Evolutionary conservation across 1,284 basidiomycete genomes (phyloP).

Genomic region (Volvariella surrecta): DNA sequence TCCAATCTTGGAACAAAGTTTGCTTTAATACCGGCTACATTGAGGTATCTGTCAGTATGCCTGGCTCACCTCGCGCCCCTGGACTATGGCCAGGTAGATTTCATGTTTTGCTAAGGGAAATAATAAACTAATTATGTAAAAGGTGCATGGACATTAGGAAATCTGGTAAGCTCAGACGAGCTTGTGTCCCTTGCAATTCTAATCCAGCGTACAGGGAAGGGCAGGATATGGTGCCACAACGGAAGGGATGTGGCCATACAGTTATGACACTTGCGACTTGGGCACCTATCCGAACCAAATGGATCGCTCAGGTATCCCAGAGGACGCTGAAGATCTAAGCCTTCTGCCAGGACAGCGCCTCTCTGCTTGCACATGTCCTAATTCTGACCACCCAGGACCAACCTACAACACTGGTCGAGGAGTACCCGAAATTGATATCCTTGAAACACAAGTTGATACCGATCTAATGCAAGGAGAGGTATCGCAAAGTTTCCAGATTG

Average conservation of each 20-base stretch:
- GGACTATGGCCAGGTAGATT: slow-evolving; percentile 65
- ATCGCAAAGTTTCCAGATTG: slow-evolving; percentile 74
- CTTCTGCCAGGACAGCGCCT: slow-evolving; percentile 71
- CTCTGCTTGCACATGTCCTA: slow-evolving; percentile 80
- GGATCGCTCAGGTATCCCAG: slow-evolving; percentile 40
- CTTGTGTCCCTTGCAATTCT: neutral
- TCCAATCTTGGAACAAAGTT: slow-evolving; percentile 84
- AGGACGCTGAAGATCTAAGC: slow-evolving; percentile 47
- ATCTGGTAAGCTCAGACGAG: slow-evolving; percentile 39
- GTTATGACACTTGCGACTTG: slow-evolving; percentile 73
- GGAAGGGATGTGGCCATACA: slow-evolving; percentile 72
- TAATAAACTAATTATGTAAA: slow-evolving; percentile 12
- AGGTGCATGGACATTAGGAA: slow-evolving; percentile 79
- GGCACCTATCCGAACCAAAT: slow-evolving; percentile 84
- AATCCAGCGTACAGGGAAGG: slow-evolving; percentile 43
- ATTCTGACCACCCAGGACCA: slow-evolving; percentile 82
- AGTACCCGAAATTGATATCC: slow-evolving; percentile 81
- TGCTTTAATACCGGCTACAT: slow-evolving; percentile 93
- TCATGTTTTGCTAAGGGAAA: neutral
- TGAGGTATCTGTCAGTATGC: slow-evolving; percentile 74
- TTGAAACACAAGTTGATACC: slow-evolving; percentile 59
- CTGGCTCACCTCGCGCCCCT: slow-evolving; percentile 60
- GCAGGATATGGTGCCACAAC: slow-evolving; percentile 62
- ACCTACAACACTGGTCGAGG: slow-evolving; percentile 64
- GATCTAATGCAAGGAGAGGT: slow-evolving; percentile 49